Conservation (phyloP, 2,329 filamentous ascomycete genomes). For the Microsporum audouinii region DNA sequence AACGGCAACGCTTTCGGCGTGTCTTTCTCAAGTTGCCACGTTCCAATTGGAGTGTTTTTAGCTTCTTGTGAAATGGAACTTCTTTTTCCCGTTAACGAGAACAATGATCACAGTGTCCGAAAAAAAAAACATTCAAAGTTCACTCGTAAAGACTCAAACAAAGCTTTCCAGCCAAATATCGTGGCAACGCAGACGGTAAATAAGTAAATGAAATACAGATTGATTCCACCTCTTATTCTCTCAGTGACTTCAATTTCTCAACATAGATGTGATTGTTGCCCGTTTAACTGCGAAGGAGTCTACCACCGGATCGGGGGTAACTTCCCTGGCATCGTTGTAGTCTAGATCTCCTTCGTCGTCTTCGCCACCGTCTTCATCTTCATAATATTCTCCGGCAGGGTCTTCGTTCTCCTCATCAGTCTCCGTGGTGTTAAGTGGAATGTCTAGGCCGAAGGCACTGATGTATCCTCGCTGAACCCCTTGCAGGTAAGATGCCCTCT, state of each 20-base stretch:
- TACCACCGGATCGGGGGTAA: not conserved
- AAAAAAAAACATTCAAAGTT: not conserved
- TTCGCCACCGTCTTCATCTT: not conserved
- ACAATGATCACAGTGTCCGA: not conserved
- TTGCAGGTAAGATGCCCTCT: conserved; percentile 6
- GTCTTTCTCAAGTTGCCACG: not conserved
- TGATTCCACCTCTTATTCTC: not conserved
- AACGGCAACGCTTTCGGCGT: not conserved
- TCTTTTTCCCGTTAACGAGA: not conserved
- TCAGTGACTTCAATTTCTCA: not conserved
- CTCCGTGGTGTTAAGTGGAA: not conserved
- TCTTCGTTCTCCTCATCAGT: conserved; percentile 2
- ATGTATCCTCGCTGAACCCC: conserved; percentile 10
- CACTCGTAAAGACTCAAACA: not conserved
- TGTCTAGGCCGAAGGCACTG: not conserved
- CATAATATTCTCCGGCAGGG: not conserved
- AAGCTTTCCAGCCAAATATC: not conserved
- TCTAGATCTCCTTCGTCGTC: conserved; percentile 2
- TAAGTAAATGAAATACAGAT: not conserved
- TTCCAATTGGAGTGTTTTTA: not conserved
- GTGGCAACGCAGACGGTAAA: too few species aligned
- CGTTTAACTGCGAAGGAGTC: not conserved
- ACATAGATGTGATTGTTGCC: not conserved
- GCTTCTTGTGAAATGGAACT: not conserved
- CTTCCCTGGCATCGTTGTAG: not conserved